A percentile compares a stretch with the other conserved stretches of the same genome.
These are phyloP conservation scores for Desmodesmus armatus DNA, from an alignment of 139 green algal species.

Conservation along the genomic window DNA sequence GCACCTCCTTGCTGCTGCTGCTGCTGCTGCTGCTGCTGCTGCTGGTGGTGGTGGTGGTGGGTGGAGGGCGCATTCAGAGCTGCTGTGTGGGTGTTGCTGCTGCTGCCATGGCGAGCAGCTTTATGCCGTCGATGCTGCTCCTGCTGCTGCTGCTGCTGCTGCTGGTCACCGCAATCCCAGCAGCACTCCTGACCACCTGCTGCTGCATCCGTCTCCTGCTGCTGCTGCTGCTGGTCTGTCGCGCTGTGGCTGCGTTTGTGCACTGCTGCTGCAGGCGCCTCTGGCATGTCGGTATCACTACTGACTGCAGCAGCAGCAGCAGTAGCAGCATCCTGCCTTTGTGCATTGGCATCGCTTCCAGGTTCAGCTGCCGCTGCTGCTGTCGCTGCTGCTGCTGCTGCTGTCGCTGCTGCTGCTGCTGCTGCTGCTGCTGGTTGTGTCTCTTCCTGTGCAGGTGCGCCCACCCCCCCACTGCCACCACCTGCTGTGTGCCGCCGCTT, in stretches of 20 bases:
- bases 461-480: too few relatives aligned
- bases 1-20: background rate
- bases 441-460: too few relatives aligned
- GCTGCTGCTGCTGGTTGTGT: background rate
- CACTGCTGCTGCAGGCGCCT: background rate
- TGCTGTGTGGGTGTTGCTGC: background rate
- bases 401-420: background rate
- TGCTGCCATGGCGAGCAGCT: too few relatives aligned
- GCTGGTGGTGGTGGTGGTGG: background rate
- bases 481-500: too few relatives aligned
- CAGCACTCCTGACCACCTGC: background rate
- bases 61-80: background rate
- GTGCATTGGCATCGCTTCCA: background rate
- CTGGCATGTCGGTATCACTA: background rate
- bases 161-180: too few relatives aligned
- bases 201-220: slow-evolving; percentile 9
- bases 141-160: background rate
- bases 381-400: background rate
- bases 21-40: too few relatives aligned
- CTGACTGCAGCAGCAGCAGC: slow-evolving; percentile 6
- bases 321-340: background rate
- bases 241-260: background rate
- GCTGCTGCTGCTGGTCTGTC: slow-evolving; percentile 21
- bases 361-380: background rate
- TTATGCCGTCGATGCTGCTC: background rate